Evolutionary conservation across 176 grass and related monocot genomes (phyloP).

Genomic region (Raddia guianensis): DNA sequence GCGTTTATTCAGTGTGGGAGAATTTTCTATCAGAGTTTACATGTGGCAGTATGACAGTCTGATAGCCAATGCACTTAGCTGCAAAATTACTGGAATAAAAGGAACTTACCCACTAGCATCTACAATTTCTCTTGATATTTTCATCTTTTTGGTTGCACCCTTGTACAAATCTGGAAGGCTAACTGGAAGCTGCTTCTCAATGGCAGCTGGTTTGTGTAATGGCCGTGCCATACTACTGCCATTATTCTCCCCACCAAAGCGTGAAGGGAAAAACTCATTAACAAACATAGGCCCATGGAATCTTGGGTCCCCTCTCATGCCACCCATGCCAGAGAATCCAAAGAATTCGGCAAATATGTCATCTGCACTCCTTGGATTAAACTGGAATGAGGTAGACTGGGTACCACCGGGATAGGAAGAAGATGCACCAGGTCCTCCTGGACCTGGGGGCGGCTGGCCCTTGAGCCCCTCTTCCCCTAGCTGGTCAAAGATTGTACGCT

Average conservation of each 20-base stretch:
- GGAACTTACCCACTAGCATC: conserved; percentile 66
- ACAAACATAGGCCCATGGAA: conserved; percentile 57
- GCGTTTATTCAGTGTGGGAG: neutral
- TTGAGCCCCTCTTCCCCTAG: conserved; percentile 91
- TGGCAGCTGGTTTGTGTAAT: conserved; percentile 52
- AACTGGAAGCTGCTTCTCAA: conserved; percentile 71
- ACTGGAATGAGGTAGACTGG: conserved; percentile 55
- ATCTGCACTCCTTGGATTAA: conserved; percentile 71
- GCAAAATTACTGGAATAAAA: conserved; percentile 13
- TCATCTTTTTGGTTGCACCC: conserved; percentile 93
- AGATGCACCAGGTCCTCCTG: conserved; percentile 40
- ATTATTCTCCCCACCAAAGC: conserved; percentile 51
- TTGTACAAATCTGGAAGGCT: conserved; percentile 86
- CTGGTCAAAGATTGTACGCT: conserved; percentile 84
- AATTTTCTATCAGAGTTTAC: conserved; percentile 3
- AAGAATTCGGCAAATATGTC: conserved; percentile 93
- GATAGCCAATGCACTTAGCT: neutral
- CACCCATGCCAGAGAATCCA: conserved; percentile 48
- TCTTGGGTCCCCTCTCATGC: conserved; percentile 58
- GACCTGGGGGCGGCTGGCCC: conserved; percentile 64
- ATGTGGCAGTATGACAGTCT: neutral
- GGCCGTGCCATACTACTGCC: conserved; percentile 41
- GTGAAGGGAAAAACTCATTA: conserved; percentile 53
- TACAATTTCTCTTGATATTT: conserved; percentile 81
- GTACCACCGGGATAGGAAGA: conserved; percentile 57